Evolutionary conservation across 805 yeast species (phyloP).

Genomic region (Lipomyces japonicus): DNA sequence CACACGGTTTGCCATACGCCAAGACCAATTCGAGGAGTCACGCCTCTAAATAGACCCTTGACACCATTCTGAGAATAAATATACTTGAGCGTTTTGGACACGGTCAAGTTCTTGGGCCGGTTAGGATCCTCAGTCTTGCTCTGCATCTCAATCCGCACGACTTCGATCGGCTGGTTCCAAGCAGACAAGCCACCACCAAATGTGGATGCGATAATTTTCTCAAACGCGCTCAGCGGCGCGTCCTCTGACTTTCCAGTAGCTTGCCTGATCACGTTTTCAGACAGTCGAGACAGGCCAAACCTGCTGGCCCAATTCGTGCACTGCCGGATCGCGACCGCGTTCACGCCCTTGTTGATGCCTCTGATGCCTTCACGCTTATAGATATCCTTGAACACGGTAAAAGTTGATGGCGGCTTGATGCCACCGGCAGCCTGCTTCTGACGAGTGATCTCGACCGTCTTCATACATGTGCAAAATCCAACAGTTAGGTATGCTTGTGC

Average conservation of each 20-base stretch:
- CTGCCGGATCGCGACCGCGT: constrained; percentile 98
- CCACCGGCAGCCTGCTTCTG: constrained; percentile 70
- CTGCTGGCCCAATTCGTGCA: constrained; percentile 99
- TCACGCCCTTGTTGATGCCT: constrained; percentile 96
- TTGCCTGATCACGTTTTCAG: constrained; percentile 76
- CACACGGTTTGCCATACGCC: constrained; percentile 94
- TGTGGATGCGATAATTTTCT: constrained; percentile 79
- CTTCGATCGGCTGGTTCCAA: constrained; percentile 99
- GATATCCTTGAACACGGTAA: constrained; percentile 82
- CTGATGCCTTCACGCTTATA: constrained; percentile 81
- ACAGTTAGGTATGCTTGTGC: constrained; percentile 89
- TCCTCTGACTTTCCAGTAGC: constrained; percentile 56
- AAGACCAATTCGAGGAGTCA: constrained; percentile 91
- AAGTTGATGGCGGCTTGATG: constrained; percentile 66
- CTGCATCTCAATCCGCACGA: constrained; percentile 97
- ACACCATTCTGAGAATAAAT: constrained; percentile 79
- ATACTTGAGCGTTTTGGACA: constrained; percentile 70
- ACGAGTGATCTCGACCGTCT: constrained; percentile 96
- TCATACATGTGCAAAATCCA: constrained; percentile 96
- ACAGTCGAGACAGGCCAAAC: constrained; percentile 86
- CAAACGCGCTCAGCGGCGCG: constrained; percentile 63
- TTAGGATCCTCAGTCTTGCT: constrained; percentile 90
- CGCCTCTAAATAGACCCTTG: constrained; percentile 92
- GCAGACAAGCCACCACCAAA: constrained; percentile 97
- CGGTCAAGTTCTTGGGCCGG: constrained; percentile 87